Evolutionary conservation across 192 early-diverging fungal genomes (phyloP), one percentile per base, ranked within the genome.

Genomic region (Obelidium mucronatum): DNA sequence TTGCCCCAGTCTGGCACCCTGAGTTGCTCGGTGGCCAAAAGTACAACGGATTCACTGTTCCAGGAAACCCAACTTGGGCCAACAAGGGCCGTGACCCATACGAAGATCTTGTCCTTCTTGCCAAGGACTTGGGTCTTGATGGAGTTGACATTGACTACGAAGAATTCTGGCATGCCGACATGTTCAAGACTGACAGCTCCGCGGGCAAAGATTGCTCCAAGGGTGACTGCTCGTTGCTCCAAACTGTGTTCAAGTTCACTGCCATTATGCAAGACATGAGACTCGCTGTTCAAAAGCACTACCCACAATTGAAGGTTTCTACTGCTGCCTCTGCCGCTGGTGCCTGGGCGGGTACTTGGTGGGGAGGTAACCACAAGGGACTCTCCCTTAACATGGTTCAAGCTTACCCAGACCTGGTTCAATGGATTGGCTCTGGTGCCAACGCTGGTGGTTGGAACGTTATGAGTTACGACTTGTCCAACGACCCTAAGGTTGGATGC

Each of bases 221-320:
- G 33, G 56, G 69, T 5, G n/a, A n/a, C n/a, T 72, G 56, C 54
- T 40, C 53, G 1, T 34, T 59, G 30, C 58, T n/a, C 69, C 69
- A 72, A 40, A 72, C 69, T 22, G 55, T 72, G 0, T 72, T 39
- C 69, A 72, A 72, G 54, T 72, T 24, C 55, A 22, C 90, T 3
- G 92, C 91, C 26, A 83, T 89, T 3, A 90, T 90, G 31, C 86
- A 90, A 26, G 92, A 93, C 68, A 80, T 85, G 3, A 71, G 91
- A 30, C 90, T 92, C 56, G 81, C 90, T 40, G 84, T 89, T 36
- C 78, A 91, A 71, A 88, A 86, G 77, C 75, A 93, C 55, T 72
- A 72, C 69, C 69, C 69, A n/a, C 22, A 24, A 24, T 40, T 72
- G 69, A 72, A 72, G 36, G 30, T 72, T 51, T 55, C 69, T 24